phyloP scores from a whole-genome alignment of 2,329 filamentous ascomycete genomes.

The Ceratocystis colombiana region DNA sequence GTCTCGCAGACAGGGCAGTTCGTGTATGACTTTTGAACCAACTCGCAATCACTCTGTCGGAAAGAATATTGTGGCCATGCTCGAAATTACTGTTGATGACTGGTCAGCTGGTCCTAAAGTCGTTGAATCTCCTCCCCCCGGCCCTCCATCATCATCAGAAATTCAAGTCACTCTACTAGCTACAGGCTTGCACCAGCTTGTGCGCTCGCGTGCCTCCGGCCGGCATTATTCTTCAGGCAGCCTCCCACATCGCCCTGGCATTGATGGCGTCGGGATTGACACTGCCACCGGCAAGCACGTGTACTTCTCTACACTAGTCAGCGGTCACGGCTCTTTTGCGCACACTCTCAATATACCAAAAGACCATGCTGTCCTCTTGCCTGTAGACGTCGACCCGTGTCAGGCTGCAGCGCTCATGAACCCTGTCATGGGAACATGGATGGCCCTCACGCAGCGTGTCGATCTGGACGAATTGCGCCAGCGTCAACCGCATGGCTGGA shows the following conservation, averaged over 20 bases:
- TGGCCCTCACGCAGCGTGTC: constrained; percentile 43
- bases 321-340: constrained; percentile 34
- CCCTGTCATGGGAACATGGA: constrained; percentile 47
- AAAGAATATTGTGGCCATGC: background rate
- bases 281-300: constrained; percentile 39
- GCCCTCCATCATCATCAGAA: background rate
- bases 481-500: constrained; percentile 33
- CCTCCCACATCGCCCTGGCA: constrained; percentile 44
- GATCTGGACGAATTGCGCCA: constrained; percentile 6
- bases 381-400: constrained; percentile 38
- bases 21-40: no score
- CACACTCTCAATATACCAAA: constrained; percentile 42
- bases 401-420: constrained; percentile 46
- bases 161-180: constrained; percentile 43
- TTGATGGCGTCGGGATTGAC: constrained; percentile 44
- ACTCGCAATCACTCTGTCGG: background rate
- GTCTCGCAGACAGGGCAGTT: no score
- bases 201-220: constrained; percentile 44
- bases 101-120: constrained; percentile 2
- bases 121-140: background rate
- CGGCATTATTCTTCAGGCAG: constrained; percentile 43
- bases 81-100: constrained; percentile 4
- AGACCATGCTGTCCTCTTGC: constrained; percentile 35
- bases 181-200: constrained; percentile 44
- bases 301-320: constrained; percentile 37